These are phyloP conservation scores for Dipteronia sinensis DNA, from an alignment of 345 rosid genomes.

Conservation along the genomic window DNA sequence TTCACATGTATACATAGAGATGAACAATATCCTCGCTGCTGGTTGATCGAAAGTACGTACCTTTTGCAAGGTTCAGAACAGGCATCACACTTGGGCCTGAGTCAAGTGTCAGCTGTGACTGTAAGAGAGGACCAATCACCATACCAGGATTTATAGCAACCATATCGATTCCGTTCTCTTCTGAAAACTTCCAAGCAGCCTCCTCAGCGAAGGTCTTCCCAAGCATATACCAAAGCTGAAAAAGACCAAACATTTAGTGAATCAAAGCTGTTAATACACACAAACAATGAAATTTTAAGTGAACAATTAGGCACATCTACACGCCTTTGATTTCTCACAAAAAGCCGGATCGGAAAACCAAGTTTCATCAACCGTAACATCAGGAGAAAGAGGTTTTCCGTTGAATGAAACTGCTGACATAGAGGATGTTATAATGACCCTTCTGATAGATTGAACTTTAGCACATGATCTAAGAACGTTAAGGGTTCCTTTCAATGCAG, in stretches of 20 bases:
- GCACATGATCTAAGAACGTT: slow-evolving; percentile 48
- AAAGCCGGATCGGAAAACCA: slow-evolving; percentile 24
- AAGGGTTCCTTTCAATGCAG: slow-evolving; percentile 51
- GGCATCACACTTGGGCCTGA: too few species aligned
- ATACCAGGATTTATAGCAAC: slow-evolving; percentile 42
- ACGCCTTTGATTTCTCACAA: slow-evolving; percentile 25
- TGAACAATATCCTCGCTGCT: too few species aligned
- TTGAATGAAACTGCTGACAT: slow-evolving; percentile 29
- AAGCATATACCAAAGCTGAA: slow-evolving; percentile 43
- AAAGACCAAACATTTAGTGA: not conserved
- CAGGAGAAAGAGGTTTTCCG: slow-evolving; percentile 25
- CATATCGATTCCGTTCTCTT: slow-evolving; percentile 47
- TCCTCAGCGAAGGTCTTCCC: slow-evolving; percentile 50
- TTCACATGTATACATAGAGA: too few species aligned
- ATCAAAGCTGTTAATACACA: too few species aligned
- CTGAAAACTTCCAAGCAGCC: slow-evolving; percentile 46
- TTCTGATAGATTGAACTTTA: slow-evolving; percentile 39
- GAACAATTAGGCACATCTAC: not conserved
- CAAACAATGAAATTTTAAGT: not conserved
- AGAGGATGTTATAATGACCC: slow-evolving; percentile 56
- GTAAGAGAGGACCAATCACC: slow-evolving; percentile 45
- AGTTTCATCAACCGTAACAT: slow-evolving; percentile 29
- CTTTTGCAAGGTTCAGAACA: too few species aligned
- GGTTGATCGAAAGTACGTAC: too few species aligned
- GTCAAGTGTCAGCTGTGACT: slow-evolving; percentile 18